A percentile compares a stretch with the other conserved stretches of the same genome.
These are phyloP conservation scores for Russula sp. DNA, from an alignment of 768 basidiomycete species.

Conservation along the genomic window DNA sequence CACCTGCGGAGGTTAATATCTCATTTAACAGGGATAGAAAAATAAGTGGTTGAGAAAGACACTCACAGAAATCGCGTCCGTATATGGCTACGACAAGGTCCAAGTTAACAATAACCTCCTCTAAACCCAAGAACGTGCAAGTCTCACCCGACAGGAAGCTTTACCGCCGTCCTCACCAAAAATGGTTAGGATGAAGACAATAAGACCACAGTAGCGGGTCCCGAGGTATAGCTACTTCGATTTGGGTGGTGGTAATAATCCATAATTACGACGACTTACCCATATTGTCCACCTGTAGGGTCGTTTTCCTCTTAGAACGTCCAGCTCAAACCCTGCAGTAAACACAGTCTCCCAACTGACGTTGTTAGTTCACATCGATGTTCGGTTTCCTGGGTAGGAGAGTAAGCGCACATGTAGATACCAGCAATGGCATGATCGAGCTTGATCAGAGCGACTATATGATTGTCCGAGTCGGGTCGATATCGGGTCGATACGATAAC, in stretches of 20 bases:
- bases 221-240: constrained; percentile 9
- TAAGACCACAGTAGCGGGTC: background rate
- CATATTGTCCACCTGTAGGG: background rate
- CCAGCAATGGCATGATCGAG: background rate
- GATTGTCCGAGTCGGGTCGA: background rate
- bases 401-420: background rate
- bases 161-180: background rate
- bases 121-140: background rate
- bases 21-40: too few relatives aligned
- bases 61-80: background rate
- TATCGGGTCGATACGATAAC: background rate
- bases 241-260: background rate
- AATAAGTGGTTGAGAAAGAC: background rate
- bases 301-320: background rate
- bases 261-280: background rate
- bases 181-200: background rate
- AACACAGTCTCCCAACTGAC: constrained; percentile 1
- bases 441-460: background rate
- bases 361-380: background rate
- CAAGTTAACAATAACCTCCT: background rate
- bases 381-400: background rate
- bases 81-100: background rate
- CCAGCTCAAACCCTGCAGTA: background rate
- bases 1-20: background rate
- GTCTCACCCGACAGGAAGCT: background rate